Evolutionary conservation across 108 stramenopile species (phyloP).

Genomic region (Nitzschia putrida): DNA sequence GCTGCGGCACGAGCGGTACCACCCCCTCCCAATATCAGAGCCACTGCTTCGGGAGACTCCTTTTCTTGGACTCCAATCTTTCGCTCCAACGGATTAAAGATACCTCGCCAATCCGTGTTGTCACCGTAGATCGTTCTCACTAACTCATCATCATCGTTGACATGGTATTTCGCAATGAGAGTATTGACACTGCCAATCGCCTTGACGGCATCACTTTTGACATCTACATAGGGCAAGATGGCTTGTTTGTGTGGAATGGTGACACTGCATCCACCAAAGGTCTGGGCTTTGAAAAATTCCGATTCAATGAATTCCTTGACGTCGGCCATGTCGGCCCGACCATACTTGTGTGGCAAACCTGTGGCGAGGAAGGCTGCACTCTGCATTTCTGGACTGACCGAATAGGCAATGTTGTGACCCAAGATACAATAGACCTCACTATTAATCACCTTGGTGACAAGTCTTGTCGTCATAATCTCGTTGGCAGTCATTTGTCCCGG

Average conservation of each 20-base stretch:
- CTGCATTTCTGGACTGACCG: slow-evolving; percentile 96
- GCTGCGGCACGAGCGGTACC: slow-evolving; percentile 97
- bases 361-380: slow-evolving; percentile 86
- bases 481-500: slow-evolving; percentile 95
- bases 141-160: slow-evolving; percentile 35
- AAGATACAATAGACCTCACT: slow-evolving; percentile 84
- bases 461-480: slow-evolving; percentile 87
- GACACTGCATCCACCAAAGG: slow-evolving; percentile 92
- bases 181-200: slow-evolving; percentile 99
- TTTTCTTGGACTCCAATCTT: slow-evolving; percentile 50
- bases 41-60: slow-evolving; percentile 38
- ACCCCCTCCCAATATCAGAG: slow-evolving; percentile 94
- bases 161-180: slow-evolving; percentile 69
- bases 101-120: slow-evolving; percentile 99
- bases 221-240: slow-evolving; percentile 90
- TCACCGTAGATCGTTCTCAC: slow-evolving; percentile 84
- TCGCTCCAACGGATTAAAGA: slow-evolving; percentile 85
- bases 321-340: slow-evolving; percentile 73
- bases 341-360: slow-evolving; percentile 86
- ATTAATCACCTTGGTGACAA: slow-evolving; percentile 76
- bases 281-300: slow-evolving; percentile 71
- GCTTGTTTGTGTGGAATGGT: slow-evolving; percentile 99
- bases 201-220: slow-evolving; percentile 88
- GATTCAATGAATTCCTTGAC: slow-evolving; percentile 86
- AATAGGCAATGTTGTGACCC: slow-evolving; percentile 92